phyloP scores from a whole-genome alignment of 768 basidiomycete genomes.

The Agrocybe chaxingu region DNA sequence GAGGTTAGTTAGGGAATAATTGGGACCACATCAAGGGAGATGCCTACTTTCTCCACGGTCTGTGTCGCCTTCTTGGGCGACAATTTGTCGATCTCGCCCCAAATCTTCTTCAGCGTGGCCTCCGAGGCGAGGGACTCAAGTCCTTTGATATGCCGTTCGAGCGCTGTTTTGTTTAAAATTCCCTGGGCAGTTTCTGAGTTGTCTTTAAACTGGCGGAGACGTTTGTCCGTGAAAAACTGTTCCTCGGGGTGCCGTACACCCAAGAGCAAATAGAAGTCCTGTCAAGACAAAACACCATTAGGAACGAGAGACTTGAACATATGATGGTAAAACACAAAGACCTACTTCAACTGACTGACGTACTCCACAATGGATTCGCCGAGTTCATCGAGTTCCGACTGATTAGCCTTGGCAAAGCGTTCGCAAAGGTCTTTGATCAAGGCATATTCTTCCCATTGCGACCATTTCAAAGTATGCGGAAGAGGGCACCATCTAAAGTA shows the following conservation, averaged over 20 bases:
- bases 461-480: background rate
- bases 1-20: background rate
- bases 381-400: background rate
- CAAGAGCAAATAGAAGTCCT: slow-evolving; percentile 4
- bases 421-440: background rate
- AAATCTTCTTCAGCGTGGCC: background rate
- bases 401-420: background rate
- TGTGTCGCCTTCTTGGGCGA: background rate
- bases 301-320: background rate
- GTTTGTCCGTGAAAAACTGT: background rate
- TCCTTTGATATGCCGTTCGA: slow-evolving; percentile 3
- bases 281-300: background rate
- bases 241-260: background rate
- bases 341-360: background rate
- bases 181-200: background rate
- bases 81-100: slow-evolving; percentile 1
- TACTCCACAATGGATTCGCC: background rate
- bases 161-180: background rate
- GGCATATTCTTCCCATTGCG: background rate
- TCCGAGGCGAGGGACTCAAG: background rate
- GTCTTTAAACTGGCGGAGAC: background rate
- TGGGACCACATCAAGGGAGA: background rate
- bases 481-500: background rate
- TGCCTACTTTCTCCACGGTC: slow-evolving; percentile 1
- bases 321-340: background rate